Evolutionary conservation across 225 moss, liverwort and hornwort species (phyloP).

Genomic region (Sphagnum contortum): DNA sequence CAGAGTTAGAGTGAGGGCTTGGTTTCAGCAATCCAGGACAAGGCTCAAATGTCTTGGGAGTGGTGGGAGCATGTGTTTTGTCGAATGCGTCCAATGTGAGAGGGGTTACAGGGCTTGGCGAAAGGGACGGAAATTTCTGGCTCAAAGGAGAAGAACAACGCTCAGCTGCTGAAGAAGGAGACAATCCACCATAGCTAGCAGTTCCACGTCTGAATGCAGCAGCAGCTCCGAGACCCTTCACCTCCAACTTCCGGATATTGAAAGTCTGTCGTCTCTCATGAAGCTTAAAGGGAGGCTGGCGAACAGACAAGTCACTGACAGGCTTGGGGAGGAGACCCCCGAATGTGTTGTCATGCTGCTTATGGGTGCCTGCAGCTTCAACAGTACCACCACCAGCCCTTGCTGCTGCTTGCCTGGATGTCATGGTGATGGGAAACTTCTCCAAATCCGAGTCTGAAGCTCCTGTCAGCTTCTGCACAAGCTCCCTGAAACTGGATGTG

Average conservation of each 20-base stretch:
- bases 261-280: conserved; percentile 48
- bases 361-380: neutral
- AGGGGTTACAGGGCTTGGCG: conserved; percentile 50
- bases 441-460: conserved; percentile 52
- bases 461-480: conserved; percentile 61
- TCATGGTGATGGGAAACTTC: conserved; percentile 58
- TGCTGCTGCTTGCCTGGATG: conserved; percentile 36
- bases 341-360: conserved; percentile 30
- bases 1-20: neutral
- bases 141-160: conserved; percentile 17
- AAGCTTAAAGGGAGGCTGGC: conserved; percentile 51
- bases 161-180: conserved; percentile 28
- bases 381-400: conserved; percentile 4
- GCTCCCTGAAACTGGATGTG: conserved; percentile 58
- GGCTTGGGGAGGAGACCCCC: conserved; percentile 49
- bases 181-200: conserved; percentile 29
- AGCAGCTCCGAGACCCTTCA: conserved; percentile 50
- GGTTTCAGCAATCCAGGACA: conserved; percentile 6
- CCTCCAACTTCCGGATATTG: conserved; percentile 44
- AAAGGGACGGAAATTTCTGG: conserved; percentile 39
- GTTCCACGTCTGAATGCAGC: conserved; percentile 45
- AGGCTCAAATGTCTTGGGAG: conserved; percentile 39
- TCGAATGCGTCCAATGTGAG: conserved; percentile 45
- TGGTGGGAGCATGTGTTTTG: conserved; percentile 38
- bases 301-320: conserved; percentile 47